Conservation (phyloP, 306 rosid species). For the Casuarina equisetifolia region DNA sequence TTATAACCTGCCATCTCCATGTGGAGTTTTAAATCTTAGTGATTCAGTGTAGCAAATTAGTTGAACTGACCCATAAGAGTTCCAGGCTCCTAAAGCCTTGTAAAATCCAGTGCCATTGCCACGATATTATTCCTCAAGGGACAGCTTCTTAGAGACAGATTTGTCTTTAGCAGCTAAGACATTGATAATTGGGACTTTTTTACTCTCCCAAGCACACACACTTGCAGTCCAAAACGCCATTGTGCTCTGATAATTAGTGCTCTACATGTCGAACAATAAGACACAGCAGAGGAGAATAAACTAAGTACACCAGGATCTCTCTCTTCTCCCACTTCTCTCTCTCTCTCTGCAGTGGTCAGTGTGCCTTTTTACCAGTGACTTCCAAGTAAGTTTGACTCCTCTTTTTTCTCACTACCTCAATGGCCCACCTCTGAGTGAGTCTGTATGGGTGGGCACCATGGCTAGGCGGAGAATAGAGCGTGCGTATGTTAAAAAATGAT, state of each 20-base stretch:
- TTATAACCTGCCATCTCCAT: neutral
- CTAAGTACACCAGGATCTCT: constrained; percentile 14
- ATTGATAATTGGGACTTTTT: constrained; percentile 29
- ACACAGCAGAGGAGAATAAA: constrained; percentile 14
- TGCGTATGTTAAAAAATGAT: neutral
- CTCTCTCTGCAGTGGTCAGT: constrained; percentile 31
- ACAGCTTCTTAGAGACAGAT: constrained; percentile 14
- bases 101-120: constrained; percentile 14
- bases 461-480: neutral
- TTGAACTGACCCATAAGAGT: constrained; percentile 5
- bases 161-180: constrained; percentile 25
- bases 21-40: neutral
- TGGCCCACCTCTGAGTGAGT: neutral
- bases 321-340: neutral
- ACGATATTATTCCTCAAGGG: neutral
- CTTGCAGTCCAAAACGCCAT: constrained; percentile 34
- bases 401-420: constrained; percentile 51
- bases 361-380: constrained; percentile 26
- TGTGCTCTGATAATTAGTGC: constrained; percentile 38
- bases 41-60: neutral
- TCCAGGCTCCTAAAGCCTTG: constrained; percentile 2
- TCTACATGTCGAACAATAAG: constrained; percentile 1
- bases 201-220: constrained; percentile 28
- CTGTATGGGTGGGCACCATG: neutral
- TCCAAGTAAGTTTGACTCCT: constrained; percentile 53